phyloP scores from a whole-genome alignment of 306 rosid species.

The Begonia loranthoides region DNA sequence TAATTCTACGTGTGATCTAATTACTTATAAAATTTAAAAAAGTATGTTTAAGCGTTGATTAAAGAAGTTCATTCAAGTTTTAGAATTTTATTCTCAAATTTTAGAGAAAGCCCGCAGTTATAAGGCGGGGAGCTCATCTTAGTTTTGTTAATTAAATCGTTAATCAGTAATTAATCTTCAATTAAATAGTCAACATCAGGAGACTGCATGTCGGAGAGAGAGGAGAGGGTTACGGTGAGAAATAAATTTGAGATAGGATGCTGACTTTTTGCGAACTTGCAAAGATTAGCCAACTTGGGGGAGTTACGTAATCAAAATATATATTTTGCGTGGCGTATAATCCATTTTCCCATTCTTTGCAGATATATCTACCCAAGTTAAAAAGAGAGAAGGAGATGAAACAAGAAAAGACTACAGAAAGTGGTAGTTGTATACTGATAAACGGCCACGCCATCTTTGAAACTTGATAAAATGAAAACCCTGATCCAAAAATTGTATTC shows the following conservation, averaged over 20 bases:
- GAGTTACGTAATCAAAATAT: constrained; percentile 51
- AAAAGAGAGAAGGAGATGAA: neutral
- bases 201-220: no score
- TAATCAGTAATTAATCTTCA: no score
- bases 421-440: constrained; percentile 55
- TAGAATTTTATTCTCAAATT: no score
- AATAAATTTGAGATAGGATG: neutral
- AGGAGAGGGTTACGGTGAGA: no score
- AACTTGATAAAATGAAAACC: constrained; percentile 8
- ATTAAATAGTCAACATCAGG: no score
- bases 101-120: no score
- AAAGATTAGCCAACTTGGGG: constrained; percentile 28
- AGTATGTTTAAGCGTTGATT: no score
- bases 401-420: constrained; percentile 1
- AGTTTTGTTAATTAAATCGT: no score
- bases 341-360: constrained; percentile 23
- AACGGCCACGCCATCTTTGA: constrained; percentile 26
- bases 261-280: constrained; percentile 2
- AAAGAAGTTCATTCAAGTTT: no score
- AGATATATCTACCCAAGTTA: constrained; percentile 34
- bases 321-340: constrained; percentile 31
- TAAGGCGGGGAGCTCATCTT: no score
- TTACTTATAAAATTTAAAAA: no score
- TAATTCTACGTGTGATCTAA: no score
- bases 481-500: neutral